These are phyloP conservation scores for Diaporthe citrichinensis DNA, from an alignment of 2,329 filamentous ascomycete genomes.

Conservation along the genomic window DNA sequence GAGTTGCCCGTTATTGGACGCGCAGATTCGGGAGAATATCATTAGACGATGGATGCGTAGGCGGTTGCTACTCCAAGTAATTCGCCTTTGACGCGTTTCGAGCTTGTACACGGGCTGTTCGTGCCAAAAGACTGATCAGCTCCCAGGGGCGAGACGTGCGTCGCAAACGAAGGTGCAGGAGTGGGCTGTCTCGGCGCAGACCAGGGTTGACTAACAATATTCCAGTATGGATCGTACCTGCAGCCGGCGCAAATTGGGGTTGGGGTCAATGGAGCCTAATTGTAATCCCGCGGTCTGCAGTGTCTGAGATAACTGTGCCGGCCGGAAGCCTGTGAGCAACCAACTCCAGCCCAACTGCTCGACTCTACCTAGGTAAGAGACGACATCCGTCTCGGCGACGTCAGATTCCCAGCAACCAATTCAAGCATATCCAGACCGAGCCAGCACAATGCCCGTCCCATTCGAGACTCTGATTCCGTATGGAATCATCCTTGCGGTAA, in stretches of 20 bases:
- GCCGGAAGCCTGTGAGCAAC: neutral
- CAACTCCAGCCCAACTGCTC: constrained; percentile 2
- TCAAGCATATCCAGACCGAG: neutral
- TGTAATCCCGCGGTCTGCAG: constrained; percentile 13
- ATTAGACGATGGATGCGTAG: neutral
- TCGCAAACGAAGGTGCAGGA: constrained; percentile 17
- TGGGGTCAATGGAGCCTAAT: constrained; percentile 9
- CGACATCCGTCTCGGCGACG: neutral
- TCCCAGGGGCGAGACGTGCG: constrained; percentile 30
- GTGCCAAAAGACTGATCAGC: neutral
- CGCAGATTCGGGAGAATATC: constrained; percentile 16
- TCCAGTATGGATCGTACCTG: constrained; percentile 5
- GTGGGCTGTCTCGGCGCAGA: constrained; percentile 30
- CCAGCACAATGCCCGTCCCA: constrained; percentile 69
- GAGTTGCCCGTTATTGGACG: constrained; percentile 31
- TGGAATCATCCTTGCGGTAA: constrained; percentile 74
- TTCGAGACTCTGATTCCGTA: constrained; percentile 76
- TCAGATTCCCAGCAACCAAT: constrained; percentile 10
- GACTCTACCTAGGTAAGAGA: neutral
- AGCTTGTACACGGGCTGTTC: constrained; percentile 6
- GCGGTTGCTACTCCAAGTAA: neutral
- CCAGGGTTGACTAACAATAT: constrained; percentile 25
- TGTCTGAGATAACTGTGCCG: constrained; percentile 6
- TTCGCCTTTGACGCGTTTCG: constrained; percentile 15
- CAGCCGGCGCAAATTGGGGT: constrained; percentile 28